phyloP scores from a whole-genome alignment of 1,139 yeast species.

The Candida smagusa region DNA sequence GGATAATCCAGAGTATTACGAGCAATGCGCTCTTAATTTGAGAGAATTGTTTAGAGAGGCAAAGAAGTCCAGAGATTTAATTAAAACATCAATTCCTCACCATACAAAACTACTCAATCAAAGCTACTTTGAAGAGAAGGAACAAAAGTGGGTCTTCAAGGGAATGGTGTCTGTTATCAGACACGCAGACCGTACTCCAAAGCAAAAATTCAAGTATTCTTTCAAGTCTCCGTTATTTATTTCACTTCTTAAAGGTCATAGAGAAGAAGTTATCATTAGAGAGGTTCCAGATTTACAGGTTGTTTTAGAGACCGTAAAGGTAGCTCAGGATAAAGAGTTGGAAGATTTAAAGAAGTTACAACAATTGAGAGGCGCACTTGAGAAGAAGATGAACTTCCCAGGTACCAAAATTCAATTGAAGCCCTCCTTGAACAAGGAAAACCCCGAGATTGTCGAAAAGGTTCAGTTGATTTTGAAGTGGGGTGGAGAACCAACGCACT shows the following conservation, averaged over 20 bases:
- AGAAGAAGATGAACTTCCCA: conserved; percentile 84
- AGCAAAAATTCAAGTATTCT: conserved; percentile 94
- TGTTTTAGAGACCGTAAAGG: conserved; percentile 78
- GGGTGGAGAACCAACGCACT: conserved; percentile 99
- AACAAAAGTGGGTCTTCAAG: conserved; percentile 95
- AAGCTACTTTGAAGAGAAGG: conserved; percentile 65
- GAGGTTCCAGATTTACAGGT: conserved; percentile 83
- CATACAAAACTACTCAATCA: conserved; percentile 35
- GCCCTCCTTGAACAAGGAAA: conserved; percentile 69
- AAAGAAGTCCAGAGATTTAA: conserved; percentile 40
- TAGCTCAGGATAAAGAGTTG: conserved; percentile 72
- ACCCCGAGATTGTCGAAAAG: conserved; percentile 73
- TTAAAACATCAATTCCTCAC: conserved; percentile 39
- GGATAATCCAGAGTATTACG: conserved; percentile 85
- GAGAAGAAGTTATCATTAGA: conserved; percentile 92
- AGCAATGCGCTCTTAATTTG: conserved; percentile 74
- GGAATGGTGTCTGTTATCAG: conserved; percentile 90
- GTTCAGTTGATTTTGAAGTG: conserved; percentile 94
- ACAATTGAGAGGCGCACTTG: conserved; percentile 78
- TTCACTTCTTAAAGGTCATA: conserved; percentile 86
- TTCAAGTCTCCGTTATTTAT: conserved; percentile 85
- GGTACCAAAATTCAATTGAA: conserved; percentile 96
- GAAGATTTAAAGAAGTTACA: conserved; percentile 78
- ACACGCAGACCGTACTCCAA: conserved; percentile 99
- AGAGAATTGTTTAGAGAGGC: conserved; percentile 69